Conservation (phyloP, 441 rosid genomes). For the Populus hybrid region DNA sequence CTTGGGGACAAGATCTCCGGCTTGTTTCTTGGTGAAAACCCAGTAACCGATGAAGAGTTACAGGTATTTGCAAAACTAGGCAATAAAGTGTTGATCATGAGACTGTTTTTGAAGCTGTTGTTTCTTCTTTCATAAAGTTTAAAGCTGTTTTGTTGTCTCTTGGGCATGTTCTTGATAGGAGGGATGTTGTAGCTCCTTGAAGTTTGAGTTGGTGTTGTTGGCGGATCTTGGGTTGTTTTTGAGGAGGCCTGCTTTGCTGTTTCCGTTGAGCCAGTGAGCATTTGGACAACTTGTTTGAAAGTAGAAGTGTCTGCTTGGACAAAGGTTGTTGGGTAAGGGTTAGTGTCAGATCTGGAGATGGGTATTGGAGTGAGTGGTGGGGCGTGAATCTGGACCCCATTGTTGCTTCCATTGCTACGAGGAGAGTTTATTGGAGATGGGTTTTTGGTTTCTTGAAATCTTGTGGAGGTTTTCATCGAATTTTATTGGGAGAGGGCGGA, state of each 20-base stretch:
- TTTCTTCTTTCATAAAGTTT: slow-evolving; percentile 88
- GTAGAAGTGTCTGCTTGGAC: slow-evolving; percentile 86
- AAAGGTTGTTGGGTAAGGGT: slow-evolving; percentile 92
- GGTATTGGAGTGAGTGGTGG: slow-evolving; percentile 49
- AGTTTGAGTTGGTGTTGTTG: slow-evolving; percentile 23
- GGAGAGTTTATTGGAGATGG: slow-evolving; percentile 52
- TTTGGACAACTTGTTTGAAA: slow-evolving; percentile 95
- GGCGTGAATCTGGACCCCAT: slow-evolving; percentile 45
- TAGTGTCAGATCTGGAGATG: slow-evolving; percentile 70
- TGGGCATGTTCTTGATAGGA: slow-evolving; percentile 52
- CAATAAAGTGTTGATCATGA: slow-evolving; percentile 71
- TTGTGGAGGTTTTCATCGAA: slow-evolving; percentile 42
- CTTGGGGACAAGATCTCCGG: slow-evolving; percentile 81
- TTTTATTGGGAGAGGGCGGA: neutral
- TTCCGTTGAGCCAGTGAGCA: slow-evolving; percentile 84
- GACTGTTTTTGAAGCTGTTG: slow-evolving; percentile 65
- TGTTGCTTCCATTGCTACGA: slow-evolving; percentile 31
- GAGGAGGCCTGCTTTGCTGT: slow-evolving; percentile 54
- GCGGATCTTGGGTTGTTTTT: slow-evolving; percentile 38
- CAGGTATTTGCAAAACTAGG: slow-evolving; percentile 30
- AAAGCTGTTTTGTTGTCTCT: slow-evolving; percentile 48
- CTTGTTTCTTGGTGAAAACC: slow-evolving; percentile 55
- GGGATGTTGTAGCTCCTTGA: slow-evolving; percentile 43
- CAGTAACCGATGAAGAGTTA: slow-evolving; percentile 14
- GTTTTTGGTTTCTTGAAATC: slow-evolving; percentile 37